Percentiles rank a stretch among this genome's conserved stretches.
Evolutionary conservation across 2,329 filamentous ascomycete genomes (phyloP).

Genomic region (Colletotrichum simmondsii): DNA sequence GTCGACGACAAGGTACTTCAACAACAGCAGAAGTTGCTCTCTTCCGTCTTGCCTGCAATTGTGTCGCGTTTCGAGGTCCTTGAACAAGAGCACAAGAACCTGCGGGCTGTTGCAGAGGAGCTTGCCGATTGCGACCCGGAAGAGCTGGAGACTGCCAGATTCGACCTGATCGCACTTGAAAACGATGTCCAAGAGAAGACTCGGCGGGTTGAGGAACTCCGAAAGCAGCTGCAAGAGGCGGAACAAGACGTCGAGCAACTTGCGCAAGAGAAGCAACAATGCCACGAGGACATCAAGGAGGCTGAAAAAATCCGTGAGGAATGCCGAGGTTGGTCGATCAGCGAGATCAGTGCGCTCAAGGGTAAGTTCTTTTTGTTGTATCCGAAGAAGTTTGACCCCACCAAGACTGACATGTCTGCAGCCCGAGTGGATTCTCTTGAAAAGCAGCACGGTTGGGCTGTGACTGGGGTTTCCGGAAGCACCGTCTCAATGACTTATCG

Average conservation of each 20-base stretch:
- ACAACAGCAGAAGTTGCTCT: conserved; percentile 76
- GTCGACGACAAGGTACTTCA: conserved; percentile 75
- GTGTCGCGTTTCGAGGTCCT: conserved; percentile 70
- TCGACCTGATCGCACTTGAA: conserved; percentile 73
- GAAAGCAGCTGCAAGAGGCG: conserved; percentile 74
- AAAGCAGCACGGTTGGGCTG: conserved; percentile 75
- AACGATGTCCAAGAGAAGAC: conserved; percentile 77
- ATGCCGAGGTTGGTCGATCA: conserved; percentile 87
- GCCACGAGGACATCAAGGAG: conserved; percentile 79
- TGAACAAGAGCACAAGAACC: conserved; percentile 69
- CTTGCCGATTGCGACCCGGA: conserved; percentile 83
- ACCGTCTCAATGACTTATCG: conserved; percentile 79
- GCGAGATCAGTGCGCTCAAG: conserved; percentile 84
- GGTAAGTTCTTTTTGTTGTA: conserved; percentile 55
- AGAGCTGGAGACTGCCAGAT: conserved; percentile 79
- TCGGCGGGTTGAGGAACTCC: conserved; percentile 73
- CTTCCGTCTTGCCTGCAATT: conserved; percentile 74
- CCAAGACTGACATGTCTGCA: conserved; percentile 55
- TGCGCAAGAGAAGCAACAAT: conserved; percentile 75
- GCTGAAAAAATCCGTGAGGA: conserved; percentile 88
- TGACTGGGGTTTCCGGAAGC: conserved; percentile 71
- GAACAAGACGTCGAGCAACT: conserved; percentile 72
- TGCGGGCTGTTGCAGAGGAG: conserved; percentile 79
- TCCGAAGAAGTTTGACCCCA: not conserved
- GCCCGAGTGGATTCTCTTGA: conserved; percentile 75